A percentile compares a stretch with the other conserved stretches of the same genome.
phyloP scores from a whole-genome alignment of 352 stramenopile genomes.

The Phytophthora colocasiae region DNA sequence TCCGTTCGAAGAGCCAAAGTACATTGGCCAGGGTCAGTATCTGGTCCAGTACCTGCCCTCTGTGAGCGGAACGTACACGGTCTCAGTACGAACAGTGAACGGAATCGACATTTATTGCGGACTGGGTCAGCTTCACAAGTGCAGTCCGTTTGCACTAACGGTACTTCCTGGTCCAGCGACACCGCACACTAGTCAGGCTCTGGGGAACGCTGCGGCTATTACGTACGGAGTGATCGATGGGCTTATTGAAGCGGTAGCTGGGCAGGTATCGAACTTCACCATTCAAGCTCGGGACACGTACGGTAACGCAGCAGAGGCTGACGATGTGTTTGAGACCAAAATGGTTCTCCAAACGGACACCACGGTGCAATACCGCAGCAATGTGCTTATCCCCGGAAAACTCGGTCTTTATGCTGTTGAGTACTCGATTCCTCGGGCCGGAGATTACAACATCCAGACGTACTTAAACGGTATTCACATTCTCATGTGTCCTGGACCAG shows the following conservation, averaged over 20 bases:
- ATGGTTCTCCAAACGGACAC: conserved; percentile 73
- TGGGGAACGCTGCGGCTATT: conserved; percentile 61
- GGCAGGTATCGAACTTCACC: conserved; percentile 93
- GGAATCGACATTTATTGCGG: conserved; percentile 97
- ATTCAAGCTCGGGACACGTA: conserved; percentile 96
- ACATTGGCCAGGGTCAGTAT: conserved; percentile 94
- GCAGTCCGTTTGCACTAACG: conserved; percentile 93
- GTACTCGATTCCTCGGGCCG: conserved; percentile 93
- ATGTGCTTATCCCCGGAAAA: conserved; percentile 49
- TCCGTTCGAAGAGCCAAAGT: conserved; percentile 77
- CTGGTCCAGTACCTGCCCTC: conserved; percentile 87
- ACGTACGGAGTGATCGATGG: conserved; percentile 83
- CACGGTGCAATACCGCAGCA: conserved; percentile 87
- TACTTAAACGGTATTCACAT: conserved; percentile 88
- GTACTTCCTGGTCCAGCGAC: conserved; percentile 91
- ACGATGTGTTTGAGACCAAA: conserved; percentile 78
- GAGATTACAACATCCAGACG: conserved; percentile 86
- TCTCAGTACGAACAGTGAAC: conserved; percentile 92
- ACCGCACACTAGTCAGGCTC: conserved; percentile 89
- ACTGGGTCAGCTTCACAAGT: conserved; percentile 90
- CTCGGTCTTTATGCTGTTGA: conserved; percentile 92
- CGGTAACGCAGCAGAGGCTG: conserved; percentile 70
- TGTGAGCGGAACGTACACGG: conserved; percentile 86
- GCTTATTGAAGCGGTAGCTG: conserved; percentile 92
- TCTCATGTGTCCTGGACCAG: conserved; percentile 86